Conservation (phyloP, 768 basidiomycete species). For the Lentinula lateritia region DNA sequence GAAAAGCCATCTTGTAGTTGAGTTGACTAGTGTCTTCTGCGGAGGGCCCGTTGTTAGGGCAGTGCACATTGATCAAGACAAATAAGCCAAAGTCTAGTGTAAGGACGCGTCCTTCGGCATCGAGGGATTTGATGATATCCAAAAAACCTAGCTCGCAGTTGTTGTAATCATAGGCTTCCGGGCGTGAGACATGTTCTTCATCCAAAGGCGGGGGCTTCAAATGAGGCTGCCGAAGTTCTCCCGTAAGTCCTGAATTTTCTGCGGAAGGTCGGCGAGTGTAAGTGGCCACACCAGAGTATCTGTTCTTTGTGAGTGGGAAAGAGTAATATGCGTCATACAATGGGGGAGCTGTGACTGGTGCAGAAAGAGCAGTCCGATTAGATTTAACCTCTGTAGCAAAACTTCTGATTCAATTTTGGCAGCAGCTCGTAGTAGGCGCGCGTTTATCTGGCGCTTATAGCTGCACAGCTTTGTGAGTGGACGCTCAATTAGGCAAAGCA, state of each 20-base stretch:
- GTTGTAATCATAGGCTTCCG: constrained; percentile 46
- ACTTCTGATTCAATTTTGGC: no score
- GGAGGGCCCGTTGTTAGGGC: constrained; percentile 73
- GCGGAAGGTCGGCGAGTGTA: constrained; percentile 38
- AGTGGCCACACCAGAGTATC: no score
- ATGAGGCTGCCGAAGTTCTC: constrained; percentile 41
- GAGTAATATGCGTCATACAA: no score
- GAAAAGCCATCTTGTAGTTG: constrained; percentile 87
- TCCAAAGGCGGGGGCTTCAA: constrained; percentile 50
- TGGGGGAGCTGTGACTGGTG: no score
- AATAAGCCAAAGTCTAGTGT: constrained; percentile 90
- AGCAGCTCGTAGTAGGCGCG: no score
- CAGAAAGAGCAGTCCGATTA: no score
- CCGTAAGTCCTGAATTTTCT: constrained; percentile 69
- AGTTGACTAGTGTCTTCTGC: constrained; percentile 61
- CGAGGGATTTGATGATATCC: constrained; percentile 47
- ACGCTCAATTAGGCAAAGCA: no score
- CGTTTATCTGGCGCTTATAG: no score
- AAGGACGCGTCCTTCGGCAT: constrained; percentile 84
- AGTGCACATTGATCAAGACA: constrained; percentile 94
- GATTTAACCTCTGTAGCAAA: no score
- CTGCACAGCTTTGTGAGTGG: no score
- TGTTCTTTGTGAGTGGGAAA: no score
- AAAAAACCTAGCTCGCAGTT: constrained; percentile 32
- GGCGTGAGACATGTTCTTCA: constrained; percentile 56